These are phyloP conservation scores for Hypoxylon sp. DNA, from an alignment of 2,329 filamentous ascomycete species.

Conservation along the genomic window DNA sequence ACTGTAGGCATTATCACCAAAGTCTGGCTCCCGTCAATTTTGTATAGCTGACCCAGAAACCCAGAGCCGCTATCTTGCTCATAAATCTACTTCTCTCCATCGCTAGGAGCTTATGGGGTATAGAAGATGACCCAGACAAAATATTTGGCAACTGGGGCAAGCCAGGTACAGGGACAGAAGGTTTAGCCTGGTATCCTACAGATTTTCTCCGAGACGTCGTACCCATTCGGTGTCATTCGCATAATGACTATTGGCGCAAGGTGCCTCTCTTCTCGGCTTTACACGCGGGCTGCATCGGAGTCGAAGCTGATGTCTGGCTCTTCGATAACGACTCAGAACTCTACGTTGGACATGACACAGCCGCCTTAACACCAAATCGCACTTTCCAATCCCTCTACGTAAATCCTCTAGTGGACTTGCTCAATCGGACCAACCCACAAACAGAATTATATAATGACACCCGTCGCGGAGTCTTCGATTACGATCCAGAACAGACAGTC, in stretches of 20 bases:
- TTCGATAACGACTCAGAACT: constrained; percentile 64
- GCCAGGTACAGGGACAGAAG: constrained; percentile 54
- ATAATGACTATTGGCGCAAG: constrained; percentile 79
- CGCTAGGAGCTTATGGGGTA: constrained; percentile 52
- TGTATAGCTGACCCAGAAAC: constrained; percentile 37
- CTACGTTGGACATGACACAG: constrained; percentile 74
- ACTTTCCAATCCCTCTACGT: constrained; percentile 76
- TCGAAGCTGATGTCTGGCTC: constrained; percentile 80
- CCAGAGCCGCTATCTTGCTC: constrained; percentile 55
- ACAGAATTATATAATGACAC: constrained; percentile 63
- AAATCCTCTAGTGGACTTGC: constrained; percentile 72
- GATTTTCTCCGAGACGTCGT: constrained; percentile 68
- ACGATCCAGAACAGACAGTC: constrained; percentile 67
- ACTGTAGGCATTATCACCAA: constrained; percentile 53
- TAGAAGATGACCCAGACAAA: constrained; percentile 52
- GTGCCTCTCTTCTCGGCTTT: constrained; percentile 75
- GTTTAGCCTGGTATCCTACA: constrained; percentile 63
- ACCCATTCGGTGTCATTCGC: constrained; percentile 74
- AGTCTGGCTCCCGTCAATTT: constrained; percentile 2
- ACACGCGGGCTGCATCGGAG: constrained; percentile 70
- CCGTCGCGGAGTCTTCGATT: constrained; percentile 70
- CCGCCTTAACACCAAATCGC: constrained; percentile 67
- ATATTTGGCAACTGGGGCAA: constrained; percentile 52
- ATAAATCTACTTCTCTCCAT: constrained; percentile 54
- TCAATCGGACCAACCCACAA: constrained; percentile 67